These are phyloP conservation scores for Leishmania turanica DNA, from an alignment of 208 protist species.

Conservation along the genomic window DNA sequence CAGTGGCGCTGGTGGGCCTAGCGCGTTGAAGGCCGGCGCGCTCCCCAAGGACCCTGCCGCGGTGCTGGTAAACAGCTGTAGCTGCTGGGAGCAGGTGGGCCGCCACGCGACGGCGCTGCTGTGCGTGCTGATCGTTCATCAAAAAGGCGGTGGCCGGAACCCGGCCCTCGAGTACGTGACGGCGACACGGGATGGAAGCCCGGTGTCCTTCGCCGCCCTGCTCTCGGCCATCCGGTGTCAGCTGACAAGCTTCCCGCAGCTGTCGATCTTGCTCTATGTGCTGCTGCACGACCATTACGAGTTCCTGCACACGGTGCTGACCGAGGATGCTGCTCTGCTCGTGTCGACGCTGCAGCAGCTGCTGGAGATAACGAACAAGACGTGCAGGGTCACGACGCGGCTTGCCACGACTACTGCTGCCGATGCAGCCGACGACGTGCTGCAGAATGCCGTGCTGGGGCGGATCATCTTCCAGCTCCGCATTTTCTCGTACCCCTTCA, in stretches of 20 bases:
- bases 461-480: slow-evolving; percentile 42
- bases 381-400: slow-evolving; percentile 16
- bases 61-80: slow-evolving; percentile 34
- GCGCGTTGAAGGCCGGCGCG: not conserved
- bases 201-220: slow-evolving; percentile 42
- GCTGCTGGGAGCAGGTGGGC: slow-evolving; percentile 43
- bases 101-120: slow-evolving; percentile 66
- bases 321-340: slow-evolving; percentile 34
- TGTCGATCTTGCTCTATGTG: slow-evolving; percentile 74
- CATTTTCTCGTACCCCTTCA: slow-evolving; percentile 73
- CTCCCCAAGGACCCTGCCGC: slow-evolving; percentile 22
- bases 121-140: slow-evolving; percentile 61
- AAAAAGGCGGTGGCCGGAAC: slow-evolving; percentile 66
- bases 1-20: not conserved
- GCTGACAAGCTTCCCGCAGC: slow-evolving; percentile 45
- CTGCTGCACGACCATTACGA: slow-evolving; percentile 71
- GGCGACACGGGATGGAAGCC: slow-evolving; percentile 26
- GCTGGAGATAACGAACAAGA: slow-evolving; percentile 49
- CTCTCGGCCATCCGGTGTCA: slow-evolving; percentile 40
- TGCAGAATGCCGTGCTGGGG: slow-evolving; percentile 33
- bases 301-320: slow-evolving; percentile 53
- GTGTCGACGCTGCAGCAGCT: slow-evolving; percentile 50
- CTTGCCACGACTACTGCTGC: not conserved
- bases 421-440: slow-evolving; percentile 24
- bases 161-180: slow-evolving; percentile 52